These are phyloP conservation scores for Malbranchea zuffiana DNA, from an alignment of 2,329 filamentous ascomycete genomes.

Conservation along the genomic window DNA sequence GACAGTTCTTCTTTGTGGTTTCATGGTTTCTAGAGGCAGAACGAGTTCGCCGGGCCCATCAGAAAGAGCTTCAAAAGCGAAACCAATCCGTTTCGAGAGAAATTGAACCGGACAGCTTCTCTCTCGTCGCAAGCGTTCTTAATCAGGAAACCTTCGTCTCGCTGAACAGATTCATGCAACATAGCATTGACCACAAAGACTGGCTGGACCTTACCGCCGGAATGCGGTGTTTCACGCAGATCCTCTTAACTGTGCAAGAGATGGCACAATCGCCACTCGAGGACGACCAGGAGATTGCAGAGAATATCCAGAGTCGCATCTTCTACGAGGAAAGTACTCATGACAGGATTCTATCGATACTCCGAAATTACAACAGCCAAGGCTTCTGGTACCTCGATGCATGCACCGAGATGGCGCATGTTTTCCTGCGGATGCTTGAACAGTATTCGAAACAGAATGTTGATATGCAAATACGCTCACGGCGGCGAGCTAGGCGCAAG, in stretches of 20 bases:
- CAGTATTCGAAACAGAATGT: slow-evolving; percentile 89
- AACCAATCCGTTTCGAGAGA: slow-evolving; percentile 41
- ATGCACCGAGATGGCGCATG: slow-evolving; percentile 78
- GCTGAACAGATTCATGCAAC: slow-evolving; percentile 71
- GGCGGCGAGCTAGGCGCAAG: slow-evolving; percentile 60
- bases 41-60: slow-evolving; percentile 54
- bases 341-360: slow-evolving; percentile 69
- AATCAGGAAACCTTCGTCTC: slow-evolving; percentile 93
- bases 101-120: slow-evolving; percentile 62
- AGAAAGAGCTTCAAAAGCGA: slow-evolving; percentile 43
- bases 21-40: slow-evolving; percentile 90
- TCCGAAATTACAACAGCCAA: slow-evolving; percentile 83
- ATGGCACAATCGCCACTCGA: slow-evolving; percentile 77
- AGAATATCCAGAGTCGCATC: slow-evolving; percentile 93
- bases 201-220: slow-evolving; percentile 80
- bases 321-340: slow-evolving; percentile 97
- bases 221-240: slow-evolving; percentile 92
- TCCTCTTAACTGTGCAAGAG: slow-evolving; percentile 80
- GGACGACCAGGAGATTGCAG: slow-evolving; percentile 94
- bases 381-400: slow-evolving; percentile 89
- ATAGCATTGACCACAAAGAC: slow-evolving; percentile 66
- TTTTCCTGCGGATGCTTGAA: slow-evolving; percentile 85
- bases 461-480: slow-evolving; percentile 83
- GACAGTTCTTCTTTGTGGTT: slow-evolving; percentile 85
- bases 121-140: slow-evolving; percentile 75